phyloP scores from a whole-genome alignment of 2,329 filamentous ascomycete species.

The Diaporthe vaccinii region DNA sequence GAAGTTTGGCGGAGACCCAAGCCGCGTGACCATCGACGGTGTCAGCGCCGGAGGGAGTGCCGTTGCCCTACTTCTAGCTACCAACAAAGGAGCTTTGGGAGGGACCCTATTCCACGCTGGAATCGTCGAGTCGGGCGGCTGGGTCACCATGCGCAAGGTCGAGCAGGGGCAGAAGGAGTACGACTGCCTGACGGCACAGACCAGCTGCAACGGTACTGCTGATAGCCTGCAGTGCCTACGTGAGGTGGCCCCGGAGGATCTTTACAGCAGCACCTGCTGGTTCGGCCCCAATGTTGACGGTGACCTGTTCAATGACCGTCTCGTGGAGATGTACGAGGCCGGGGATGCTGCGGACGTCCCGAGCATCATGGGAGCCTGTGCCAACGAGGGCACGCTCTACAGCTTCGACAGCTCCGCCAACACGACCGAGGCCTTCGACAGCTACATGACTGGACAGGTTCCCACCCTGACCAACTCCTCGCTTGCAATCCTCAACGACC shows the following conservation, averaged over 20 bases:
- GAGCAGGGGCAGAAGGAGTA: constrained; percentile 11
- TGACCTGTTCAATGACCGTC: constrained; percentile 13
- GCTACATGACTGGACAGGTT: constrained; percentile 10
- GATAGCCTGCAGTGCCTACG: constrained; percentile 17
- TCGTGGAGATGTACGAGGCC: constrained; percentile 26
- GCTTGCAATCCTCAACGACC: constrained; percentile 10
- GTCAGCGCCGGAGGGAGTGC: constrained; percentile 64
- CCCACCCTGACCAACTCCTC: constrained; percentile 22
- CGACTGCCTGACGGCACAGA: constrained; percentile 16
- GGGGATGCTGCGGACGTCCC: constrained; percentile 4
- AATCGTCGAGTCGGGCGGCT: constrained; percentile 23
- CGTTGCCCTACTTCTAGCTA: constrained; percentile 23
- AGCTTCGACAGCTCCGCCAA: constrained; percentile 31
- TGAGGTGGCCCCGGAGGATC: background rate
- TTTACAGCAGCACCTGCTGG: constrained; percentile 26
- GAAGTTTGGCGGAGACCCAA: constrained; percentile 59
- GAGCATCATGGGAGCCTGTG: constrained; percentile 28
- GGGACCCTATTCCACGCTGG: constrained; percentile 15
- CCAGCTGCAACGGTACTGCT: constrained; percentile 3
- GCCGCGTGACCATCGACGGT: constrained; percentile 75
- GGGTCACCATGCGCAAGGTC: constrained; percentile 21
- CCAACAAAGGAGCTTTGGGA: constrained; percentile 5
- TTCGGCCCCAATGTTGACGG: constrained; percentile 22
- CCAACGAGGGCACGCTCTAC: constrained; percentile 27
- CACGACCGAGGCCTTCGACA: background rate